Evolutionary conservation across 2,329 filamentous ascomycete species (phyloP).

Genomic region (Ophiostoma montium): DNA sequence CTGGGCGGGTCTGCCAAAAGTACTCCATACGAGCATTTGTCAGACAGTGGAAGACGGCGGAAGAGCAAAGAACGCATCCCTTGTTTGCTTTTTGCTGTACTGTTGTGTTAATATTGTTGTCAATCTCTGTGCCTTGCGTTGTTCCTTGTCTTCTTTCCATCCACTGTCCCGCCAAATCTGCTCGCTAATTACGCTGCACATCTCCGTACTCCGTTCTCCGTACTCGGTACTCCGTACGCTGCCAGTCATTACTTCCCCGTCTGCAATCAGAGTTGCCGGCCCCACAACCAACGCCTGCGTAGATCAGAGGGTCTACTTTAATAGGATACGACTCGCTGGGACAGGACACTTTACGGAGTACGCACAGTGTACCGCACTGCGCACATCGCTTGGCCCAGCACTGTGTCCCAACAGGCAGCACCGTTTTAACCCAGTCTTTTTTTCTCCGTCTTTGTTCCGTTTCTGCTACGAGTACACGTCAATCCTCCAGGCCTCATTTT

Average conservation of each 20-base stretch:
- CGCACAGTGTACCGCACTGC: no score
- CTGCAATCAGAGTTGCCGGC: background rate
- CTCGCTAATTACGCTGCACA: no score
- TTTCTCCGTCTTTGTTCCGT: no score
- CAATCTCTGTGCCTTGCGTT: no score
- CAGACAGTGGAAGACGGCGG: background rate
- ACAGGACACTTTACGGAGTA: background rate
- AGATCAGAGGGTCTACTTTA: background rate
- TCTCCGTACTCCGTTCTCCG: no score
- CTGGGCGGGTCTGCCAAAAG: no score
- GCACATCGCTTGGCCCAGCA: background rate
- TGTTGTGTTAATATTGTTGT: no score
- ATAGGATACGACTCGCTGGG: background rate
- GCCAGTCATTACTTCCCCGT: background rate
- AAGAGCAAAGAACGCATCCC: background rate
- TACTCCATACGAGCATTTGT: background rate
- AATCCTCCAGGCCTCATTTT: no score
- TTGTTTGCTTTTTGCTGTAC: background rate
- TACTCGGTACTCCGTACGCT: no score
- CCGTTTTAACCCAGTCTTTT: background rate
- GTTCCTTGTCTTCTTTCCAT: no score
- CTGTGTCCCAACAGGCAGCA: background rate
- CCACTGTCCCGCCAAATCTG: no score
- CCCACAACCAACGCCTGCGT: background rate
- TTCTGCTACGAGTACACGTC: no score